Evolutionary conservation across 805 yeast species (phyloP), one percentile per base, ranked within the genome.

Genomic region (Yamadazyma ubonensis): DNA sequence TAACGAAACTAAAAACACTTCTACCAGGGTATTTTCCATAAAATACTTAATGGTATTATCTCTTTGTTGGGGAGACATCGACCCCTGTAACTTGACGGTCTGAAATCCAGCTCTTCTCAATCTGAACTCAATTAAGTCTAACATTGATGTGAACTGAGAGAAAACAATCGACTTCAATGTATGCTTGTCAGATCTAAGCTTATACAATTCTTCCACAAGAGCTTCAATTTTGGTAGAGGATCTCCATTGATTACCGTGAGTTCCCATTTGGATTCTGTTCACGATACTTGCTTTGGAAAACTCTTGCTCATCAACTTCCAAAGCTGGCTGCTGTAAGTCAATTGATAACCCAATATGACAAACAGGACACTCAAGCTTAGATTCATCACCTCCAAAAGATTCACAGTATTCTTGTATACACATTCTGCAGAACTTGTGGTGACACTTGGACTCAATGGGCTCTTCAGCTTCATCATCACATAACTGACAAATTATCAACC

Each of bases 381-480:
- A 65, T 26, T 65, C 70, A 12, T 65, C 72, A 3, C 93, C 95
- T 29, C 75, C 76, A 54, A 71, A 86, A 38, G 93, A 80, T 48
- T 90, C 96, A 34, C 84, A 78, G 55, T 93, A 93, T 61, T 95
- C 99, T 42, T 76, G 79, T 42, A 93, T 79, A 59, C 99, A 93
- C 71, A 93, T 71, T 20, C 99, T 76, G 58, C 99, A 93, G 57
- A 93, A 93, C 46, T 77, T 78, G 58, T 93, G 99, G 51, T 86
- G 96, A 60, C 99, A 93, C 57, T 84, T 86, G 2, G 96, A 84
- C 59, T 86, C 90, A 33, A 93, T 89, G 0, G 99, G 96, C 45
- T 93, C 99, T 61, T 93, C 98, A 0, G 98, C 97, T 61, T 90
- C 97, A 56, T 93, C 99, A 50, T 90, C 98, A 63, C 99, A 93